A percentile compares a stretch with the other conserved stretches of the same genome.
These are phyloP conservation scores for Pyrenula massariospora DNA, from an alignment of 495 filamentous ascomycete species.

Conservation along the genomic window DNA sequence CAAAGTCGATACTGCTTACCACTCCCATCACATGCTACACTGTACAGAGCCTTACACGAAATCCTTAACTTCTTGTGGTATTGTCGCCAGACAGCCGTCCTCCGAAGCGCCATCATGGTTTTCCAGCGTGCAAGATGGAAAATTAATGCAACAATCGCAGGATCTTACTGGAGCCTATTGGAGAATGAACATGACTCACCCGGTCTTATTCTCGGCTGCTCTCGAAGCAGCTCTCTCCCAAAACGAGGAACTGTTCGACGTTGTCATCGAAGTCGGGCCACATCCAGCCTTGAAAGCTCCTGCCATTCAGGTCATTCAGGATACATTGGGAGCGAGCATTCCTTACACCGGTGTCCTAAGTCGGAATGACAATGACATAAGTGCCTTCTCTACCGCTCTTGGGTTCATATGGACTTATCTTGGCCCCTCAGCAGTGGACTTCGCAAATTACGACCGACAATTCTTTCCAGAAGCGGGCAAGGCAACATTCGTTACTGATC, in stretches of 20 bases:
- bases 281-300: constrained; percentile 48
- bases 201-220: constrained; percentile 21
- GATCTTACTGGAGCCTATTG: constrained; percentile 19
- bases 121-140: constrained; percentile 20
- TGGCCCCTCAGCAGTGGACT: constrained; percentile 2
- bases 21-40: constrained; percentile 18
- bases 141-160: constrained; percentile 7
- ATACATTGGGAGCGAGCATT: not conserved
- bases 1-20: constrained; percentile 26
- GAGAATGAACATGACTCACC: constrained; percentile 23
- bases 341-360: constrained; percentile 1
- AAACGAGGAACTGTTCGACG: constrained; percentile 4
- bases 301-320: constrained; percentile 35
- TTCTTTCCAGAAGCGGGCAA: not conserved
- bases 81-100: not conserved
- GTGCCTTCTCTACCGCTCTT: constrained; percentile 1
- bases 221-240: constrained; percentile 1
- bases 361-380: constrained; percentile 4
- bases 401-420: constrained; percentile 11
- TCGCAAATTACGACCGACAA: not conserved
- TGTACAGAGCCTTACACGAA: not conserved
- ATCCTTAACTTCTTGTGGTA: not conserved
- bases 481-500: constrained; percentile 14
- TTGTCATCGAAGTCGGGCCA: constrained; percentile 48
- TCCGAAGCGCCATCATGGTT: constrained; percentile 4